phyloP scores from a whole-genome alignment of 176 grass and related monocot species.

The Oryza brachyantha region DNA sequence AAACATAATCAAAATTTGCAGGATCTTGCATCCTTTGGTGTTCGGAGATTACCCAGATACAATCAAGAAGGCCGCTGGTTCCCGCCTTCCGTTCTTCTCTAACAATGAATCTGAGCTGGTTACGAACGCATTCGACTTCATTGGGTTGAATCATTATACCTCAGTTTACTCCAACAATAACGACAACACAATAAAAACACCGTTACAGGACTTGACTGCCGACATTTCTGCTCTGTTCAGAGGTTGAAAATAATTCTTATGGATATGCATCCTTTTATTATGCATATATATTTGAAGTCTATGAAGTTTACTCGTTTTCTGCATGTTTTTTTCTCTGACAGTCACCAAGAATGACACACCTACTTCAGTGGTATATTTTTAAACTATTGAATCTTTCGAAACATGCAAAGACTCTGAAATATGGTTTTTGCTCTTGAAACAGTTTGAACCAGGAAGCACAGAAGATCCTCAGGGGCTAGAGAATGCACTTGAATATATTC shows the following conservation, averaged over 20 bases:
- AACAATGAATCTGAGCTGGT: constrained; percentile 38
- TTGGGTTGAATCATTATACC: constrained; percentile 60
- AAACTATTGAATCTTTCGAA: not conserved
- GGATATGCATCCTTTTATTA: not conserved
- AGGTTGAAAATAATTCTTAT: not conserved
- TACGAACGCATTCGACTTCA: constrained; percentile 41
- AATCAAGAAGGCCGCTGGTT: constrained; percentile 44
- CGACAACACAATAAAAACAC: not conserved
- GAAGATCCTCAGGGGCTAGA: constrained; percentile 35
- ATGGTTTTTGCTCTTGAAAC: constrained; percentile 1
- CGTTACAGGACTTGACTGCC: constrained; percentile 14
- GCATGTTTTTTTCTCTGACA: not conserved
- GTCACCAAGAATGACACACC: not conserved
- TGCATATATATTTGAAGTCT: not conserved
- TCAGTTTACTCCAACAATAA: constrained; percentile 37
- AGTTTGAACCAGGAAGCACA: not conserved
- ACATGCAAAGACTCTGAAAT: not conserved
- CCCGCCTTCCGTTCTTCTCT: constrained; percentile 42
- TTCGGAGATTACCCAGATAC: constrained; percentile 52
- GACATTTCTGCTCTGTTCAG: not conserved
- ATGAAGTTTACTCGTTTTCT: not conserved
- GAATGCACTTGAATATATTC: constrained; percentile 38
- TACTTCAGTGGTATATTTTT: not conserved
- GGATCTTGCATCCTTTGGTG: constrained; percentile 46
- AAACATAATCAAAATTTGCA: not conserved